phyloP scores from a whole-genome alignment of 139 green algal species.

The Coccomyxa sp. region DNA sequence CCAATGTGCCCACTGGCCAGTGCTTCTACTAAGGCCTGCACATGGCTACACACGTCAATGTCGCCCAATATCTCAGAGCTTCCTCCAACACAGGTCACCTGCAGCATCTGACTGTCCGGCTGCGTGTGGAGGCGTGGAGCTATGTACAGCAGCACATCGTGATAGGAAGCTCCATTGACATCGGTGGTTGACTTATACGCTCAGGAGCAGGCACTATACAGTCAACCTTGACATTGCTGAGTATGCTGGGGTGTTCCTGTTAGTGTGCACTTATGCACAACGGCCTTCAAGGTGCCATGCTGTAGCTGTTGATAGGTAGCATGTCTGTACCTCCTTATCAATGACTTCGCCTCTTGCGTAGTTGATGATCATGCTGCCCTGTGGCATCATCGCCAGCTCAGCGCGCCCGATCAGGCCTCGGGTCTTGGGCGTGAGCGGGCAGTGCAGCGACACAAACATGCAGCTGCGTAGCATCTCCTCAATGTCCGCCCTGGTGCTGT shows the following conservation, averaged over 20 bases:
- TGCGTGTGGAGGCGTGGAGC: no score
- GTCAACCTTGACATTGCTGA: no score
- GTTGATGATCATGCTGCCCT: conserved; percentile 43
- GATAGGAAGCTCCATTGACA: no score
- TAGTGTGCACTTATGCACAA: no score
- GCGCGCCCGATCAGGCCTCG: conserved; percentile 32
- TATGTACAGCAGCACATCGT: no score
- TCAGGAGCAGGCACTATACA: no score
- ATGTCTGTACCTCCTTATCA: conserved; percentile 12
- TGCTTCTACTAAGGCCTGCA: conserved; percentile 32
- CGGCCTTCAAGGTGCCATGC: background rate
- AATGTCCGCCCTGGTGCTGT: conserved; percentile 6
- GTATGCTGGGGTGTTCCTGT: no score
- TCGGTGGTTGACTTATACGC: no score
- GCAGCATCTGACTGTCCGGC: no score
- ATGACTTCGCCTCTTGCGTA: conserved; percentile 27
- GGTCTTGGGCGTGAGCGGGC: conserved; percentile 33
- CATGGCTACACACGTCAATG: no score
- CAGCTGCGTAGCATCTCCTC: background rate
- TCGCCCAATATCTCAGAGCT: no score
- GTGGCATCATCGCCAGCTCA: conserved; percentile 38
- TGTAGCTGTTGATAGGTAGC: background rate
- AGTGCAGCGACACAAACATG: conserved; percentile 30
- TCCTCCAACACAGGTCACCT: no score
- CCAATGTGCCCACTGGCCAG: conserved; percentile 22